These are phyloP conservation scores for Dillenia turbinata DNA, from an alignment of 164 flowering plant species.

Conservation along the genomic window DNA sequence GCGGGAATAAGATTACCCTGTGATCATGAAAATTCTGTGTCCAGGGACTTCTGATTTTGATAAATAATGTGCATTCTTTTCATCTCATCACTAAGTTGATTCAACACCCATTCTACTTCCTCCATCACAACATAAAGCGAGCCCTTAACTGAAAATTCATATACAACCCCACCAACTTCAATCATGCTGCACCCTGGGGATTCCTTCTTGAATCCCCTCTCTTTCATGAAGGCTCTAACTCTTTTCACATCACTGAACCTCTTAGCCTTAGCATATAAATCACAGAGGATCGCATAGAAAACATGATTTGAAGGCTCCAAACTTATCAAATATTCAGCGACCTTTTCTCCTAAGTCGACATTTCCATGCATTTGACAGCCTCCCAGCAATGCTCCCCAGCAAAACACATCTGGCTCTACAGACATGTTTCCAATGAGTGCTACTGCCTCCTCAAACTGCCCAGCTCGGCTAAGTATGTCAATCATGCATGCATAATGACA, in stretches of 20 bases:
- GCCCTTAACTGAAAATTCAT: constrained; percentile 59
- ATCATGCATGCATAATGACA: constrained; percentile 83
- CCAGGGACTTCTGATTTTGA: too few relatives aligned
- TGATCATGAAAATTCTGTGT: too few relatives aligned
- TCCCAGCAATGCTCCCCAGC: constrained; percentile 85
- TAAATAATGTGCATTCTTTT: background rate
- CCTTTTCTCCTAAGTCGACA: constrained; percentile 55
- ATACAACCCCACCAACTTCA: constrained; percentile 56
- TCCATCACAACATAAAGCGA: constrained; percentile 32
- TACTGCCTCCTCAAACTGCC: constrained; percentile 61
- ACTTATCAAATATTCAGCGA: constrained; percentile 42
- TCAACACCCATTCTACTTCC: constrained; percentile 31
- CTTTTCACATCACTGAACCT: constrained; percentile 49
- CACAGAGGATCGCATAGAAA: constrained; percentile 59
- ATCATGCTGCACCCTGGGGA: constrained; percentile 70
- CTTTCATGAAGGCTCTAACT: constrained; percentile 51
- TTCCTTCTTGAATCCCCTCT: constrained; percentile 46
- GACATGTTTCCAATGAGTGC: constrained; percentile 57
- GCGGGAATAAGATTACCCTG: too few relatives aligned
- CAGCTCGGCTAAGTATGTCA: constrained; percentile 61
- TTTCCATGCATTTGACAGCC: constrained; percentile 79
- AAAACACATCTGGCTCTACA: constrained; percentile 74
- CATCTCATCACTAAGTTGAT: constrained; percentile 25
- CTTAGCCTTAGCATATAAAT: constrained; percentile 58
- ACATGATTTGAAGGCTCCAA: constrained; percentile 69